Conservation (phyloP, 768 basidiomycete species). For the Tulasnella sp. region DNA sequence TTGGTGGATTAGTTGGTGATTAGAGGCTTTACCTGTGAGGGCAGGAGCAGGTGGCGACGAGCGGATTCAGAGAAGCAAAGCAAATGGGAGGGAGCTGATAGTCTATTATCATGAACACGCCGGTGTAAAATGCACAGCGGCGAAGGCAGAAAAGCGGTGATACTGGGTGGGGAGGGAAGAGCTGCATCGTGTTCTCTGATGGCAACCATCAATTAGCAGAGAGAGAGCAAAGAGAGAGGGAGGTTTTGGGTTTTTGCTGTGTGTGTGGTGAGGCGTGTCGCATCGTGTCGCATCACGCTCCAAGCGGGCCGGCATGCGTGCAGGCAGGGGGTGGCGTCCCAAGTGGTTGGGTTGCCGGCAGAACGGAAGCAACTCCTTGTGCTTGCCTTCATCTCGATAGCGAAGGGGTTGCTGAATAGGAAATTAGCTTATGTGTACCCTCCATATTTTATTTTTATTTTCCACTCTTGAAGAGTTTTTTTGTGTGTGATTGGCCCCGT, state of each 20-base stretch:
- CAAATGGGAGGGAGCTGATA: neutral
- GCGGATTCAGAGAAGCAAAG: neutral
- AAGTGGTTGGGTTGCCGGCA: neutral
- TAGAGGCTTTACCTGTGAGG: neutral
- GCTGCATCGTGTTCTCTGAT: neutral
- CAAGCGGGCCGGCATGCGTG: neutral
- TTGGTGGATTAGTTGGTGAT: neutral
- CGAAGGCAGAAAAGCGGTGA: constrained; percentile 1
- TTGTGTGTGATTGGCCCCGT: neutral
- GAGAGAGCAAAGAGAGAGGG: neutral
- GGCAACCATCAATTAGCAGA: neutral
- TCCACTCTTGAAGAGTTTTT: neutral
- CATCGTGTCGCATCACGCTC: neutral
- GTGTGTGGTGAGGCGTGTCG: neutral
- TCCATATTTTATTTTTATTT: neutral
- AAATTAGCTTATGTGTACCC: neutral
- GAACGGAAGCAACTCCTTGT: neutral
- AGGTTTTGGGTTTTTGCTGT: neutral
- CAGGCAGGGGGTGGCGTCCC: neutral
- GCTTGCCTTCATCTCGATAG: neutral
- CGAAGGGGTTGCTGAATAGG: neutral
- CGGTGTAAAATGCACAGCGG: constrained; percentile 11
- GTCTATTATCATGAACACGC: neutral
- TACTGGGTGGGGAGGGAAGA: neutral
- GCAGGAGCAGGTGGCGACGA: neutral